These are phyloP conservation scores for Carex myosuroides DNA, from an alignment of 176 grass and related monocot species.

Conservation along the genomic window DNA sequence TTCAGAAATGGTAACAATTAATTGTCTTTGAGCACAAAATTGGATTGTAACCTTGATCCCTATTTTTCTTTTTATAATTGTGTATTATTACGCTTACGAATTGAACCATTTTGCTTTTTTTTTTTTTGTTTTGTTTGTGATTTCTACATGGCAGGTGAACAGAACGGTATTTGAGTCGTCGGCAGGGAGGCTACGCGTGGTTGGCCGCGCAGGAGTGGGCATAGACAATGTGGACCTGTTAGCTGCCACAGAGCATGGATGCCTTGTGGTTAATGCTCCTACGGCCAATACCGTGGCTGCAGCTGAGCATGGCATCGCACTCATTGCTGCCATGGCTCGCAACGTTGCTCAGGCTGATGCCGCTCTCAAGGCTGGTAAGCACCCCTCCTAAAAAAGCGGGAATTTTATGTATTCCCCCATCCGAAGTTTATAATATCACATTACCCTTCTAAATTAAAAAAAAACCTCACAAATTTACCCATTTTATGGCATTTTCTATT, in stretches of 20 bases:
- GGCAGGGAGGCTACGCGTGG: conserved; percentile 52
- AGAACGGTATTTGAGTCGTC: conserved; percentile 74
- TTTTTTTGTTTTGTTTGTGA: background rate
- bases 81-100: background rate
- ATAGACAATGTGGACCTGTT: conserved; percentile 91
- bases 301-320: conserved; percentile 70
- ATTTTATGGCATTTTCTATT: no score
- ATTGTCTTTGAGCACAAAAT: background rate
- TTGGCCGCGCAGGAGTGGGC: conserved; percentile 69
- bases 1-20: background rate
- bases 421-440: no score
- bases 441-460: no score
- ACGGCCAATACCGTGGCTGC: conserved; percentile 82
- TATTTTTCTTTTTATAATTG: background rate
- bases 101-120: background rate
- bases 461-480: no score
- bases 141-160: background rate
- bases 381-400: no score
- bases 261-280: conserved; percentile 86
- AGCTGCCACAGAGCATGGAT: conserved; percentile 80
- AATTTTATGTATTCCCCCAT: no score
- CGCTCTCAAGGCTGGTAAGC: conserved; percentile 64
- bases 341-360: conserved; percentile 81
- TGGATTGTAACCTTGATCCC: background rate
- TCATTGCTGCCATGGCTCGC: conserved; percentile 62